Base-by-base conservation (phyloP, 345 rosid species). In the Schrenkiella parvula region DNA sequence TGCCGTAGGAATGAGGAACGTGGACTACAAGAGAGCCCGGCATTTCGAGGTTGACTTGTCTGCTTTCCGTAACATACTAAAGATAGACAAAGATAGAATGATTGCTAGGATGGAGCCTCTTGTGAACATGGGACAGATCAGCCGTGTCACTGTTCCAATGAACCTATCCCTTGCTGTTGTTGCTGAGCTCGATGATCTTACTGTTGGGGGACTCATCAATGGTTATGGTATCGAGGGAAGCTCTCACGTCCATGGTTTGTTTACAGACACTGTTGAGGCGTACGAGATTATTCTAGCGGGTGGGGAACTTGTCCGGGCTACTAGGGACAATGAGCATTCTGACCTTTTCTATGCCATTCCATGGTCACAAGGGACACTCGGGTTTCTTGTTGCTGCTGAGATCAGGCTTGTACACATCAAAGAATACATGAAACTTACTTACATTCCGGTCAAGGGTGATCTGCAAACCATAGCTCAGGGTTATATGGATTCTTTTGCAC, bases 221-320 rank as follows among this genome's bases (percentile, higher is more conserved):
- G 96, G 96, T 37, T 87, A 93, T 44, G 97, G 97, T 23, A 90
- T 90, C 17, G 98, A 93, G 76, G 97, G 98, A 78, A 93, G 96
- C 86, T 93, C 97, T 77, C 96, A 91, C 83, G 23, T 93, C 61
- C 85, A 91, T 73, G 98, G 92, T 77, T 82, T 91, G 65, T 91
- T 93, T 75, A 79, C 97, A 0, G 96, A 89, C 44, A 93, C 91
- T 12, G 92, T 89, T 41, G 98, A 84, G 68, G 91, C 98, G 14
- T 93, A 89, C 63, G 95, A 89, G 82, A 84, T 89, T 39, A 86
- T 93, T 66, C 73, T 93, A 58, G 92, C 91, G 1, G 89, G 88
- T 66, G 97, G 97, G 19, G 76, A 59, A 29, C 86, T 90, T 42
- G 92, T 93, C n/a, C 81, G 96, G 55, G 97, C 89, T 53, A 89